Percentiles rank a stretch among this genome's conserved stretches.
phyloP scores from a whole-genome alignment of 495 filamentous ascomycete species.

The Aspergillus kassunensis region DNA sequence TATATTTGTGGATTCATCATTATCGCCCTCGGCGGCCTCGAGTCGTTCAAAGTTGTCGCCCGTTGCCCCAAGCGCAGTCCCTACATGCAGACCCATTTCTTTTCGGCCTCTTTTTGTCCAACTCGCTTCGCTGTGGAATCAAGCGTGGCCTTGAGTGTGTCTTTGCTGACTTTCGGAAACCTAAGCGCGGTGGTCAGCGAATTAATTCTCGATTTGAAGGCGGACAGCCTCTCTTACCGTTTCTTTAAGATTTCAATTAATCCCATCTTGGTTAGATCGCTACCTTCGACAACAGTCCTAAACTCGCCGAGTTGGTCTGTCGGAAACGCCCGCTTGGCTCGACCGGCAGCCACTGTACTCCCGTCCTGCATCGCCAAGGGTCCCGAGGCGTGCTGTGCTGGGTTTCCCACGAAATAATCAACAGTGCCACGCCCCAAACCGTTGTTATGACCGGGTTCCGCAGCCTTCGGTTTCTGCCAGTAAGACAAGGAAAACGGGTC shows the following conservation, averaged over 20 bases:
- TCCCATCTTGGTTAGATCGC: constrained; percentile 69
- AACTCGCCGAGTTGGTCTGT: constrained; percentile 67
- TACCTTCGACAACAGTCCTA: constrained; percentile 63
- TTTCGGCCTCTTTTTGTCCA: constrained; percentile 57
- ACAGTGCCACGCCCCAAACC: constrained; percentile 20
- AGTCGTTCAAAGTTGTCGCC: not conserved
- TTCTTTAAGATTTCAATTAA: constrained; percentile 73
- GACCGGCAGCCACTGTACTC: constrained; percentile 17
- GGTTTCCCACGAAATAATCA: constrained; percentile 23
- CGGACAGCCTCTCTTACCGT: constrained; percentile 32
- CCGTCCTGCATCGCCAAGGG: constrained; percentile 9
- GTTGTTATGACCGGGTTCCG: constrained; percentile 16
- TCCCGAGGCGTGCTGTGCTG: not conserved
- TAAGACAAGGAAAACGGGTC: constrained; percentile 82
- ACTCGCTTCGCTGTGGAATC: constrained; percentile 64
- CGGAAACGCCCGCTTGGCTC: constrained; percentile 41
- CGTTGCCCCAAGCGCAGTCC: not conserved
- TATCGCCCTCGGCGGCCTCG: not conserved
- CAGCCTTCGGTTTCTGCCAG: constrained; percentile 55
- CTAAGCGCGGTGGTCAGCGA: constrained; percentile 23
- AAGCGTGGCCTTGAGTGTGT: constrained; percentile 68
- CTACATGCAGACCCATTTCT: constrained; percentile 55
- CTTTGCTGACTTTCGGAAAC: constrained; percentile 69
- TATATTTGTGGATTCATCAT: not conserved
- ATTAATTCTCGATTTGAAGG: constrained; percentile 9